Evolutionary conservation across 495 filamentous ascomycete genomes (phyloP), one percentile per base, ranked within the genome.

Genomic region (Aspergillus leporis): DNA sequence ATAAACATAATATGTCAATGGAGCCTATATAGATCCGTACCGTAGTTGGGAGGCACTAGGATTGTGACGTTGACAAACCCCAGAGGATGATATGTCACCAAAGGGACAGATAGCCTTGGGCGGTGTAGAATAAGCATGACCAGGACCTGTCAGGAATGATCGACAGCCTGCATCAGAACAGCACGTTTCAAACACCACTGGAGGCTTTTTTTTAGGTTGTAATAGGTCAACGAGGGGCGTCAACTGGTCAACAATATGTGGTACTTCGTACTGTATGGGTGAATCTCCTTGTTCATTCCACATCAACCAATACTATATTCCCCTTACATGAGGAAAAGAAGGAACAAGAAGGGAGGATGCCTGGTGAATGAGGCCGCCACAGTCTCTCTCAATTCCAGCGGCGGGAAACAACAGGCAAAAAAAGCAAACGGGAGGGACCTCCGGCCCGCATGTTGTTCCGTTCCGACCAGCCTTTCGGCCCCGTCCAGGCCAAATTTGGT

Each of bases 371-470:
- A 14, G n/a, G 14, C 25, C 13, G 47, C 18, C 22, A 14, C 16
- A 7, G 3, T 7, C 45, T 47, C 10, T 14, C 45, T 10, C 18
- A 21, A 2, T 21, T 10, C 41, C 14, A 5, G 18, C 6, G n/a
- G 10, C n/a, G n/a, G 41, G 10, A 21, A 45, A n/a, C 41, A 45
- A 45, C n/a, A n/a, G n/a, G 21, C 28, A 38, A 18, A 5, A 30
- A 14, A 18, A 43, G 46, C 19, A 49, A 16, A 25, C 18, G 25
- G 47, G 46, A 16, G 32, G 32, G 43, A 51, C n/a, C 14, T 6
- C 23, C 48, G 55, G 55, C 32, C 23, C 22, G 3, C 16, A 25
- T n/a, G 43, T 68, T 68, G n/a, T 65, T 68, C 62, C 65, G 61
- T 43, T 59, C 65, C 65, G 65, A 40, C 53, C 59, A 25, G 49